Base-by-base conservation (phyloP, 371 early-diverging fungal species). In the Fennellomyces sp. region DNA sequence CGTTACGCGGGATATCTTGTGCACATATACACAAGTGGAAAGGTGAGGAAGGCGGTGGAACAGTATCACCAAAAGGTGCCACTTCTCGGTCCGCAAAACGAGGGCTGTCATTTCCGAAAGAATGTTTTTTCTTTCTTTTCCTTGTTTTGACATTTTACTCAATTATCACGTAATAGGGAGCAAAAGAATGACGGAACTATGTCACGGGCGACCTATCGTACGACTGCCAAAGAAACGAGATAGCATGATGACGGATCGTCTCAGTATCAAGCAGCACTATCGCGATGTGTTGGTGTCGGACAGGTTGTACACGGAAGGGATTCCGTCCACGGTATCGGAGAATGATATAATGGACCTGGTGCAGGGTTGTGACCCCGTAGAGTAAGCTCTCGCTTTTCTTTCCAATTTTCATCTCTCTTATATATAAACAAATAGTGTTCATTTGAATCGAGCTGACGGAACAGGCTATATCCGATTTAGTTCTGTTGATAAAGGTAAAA, bases 301-400 rank as follows among this genome's bases (percentile, higher is more conserved):
- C 19, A 56, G 27, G 28, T 51, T 67, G n/a, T 67, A 56, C 48
- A 49, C 73, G 42, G 68, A 73, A 38, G 48, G 56, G 15, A 49
- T 72, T 21, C 60, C 72, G 15, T 39, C 33, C 12, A 42, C 59
- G 17, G 60, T 73, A 38, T 62, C 63, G 39, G 69, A 76, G 48
- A 53, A 47, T 52, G 76, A 76, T 50, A 54, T 76, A 10, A 64
- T 60, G 68, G 69, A 69, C 11, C 57, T 73, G 23, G 49, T 76
- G 48, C 54, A 63, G 29, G 52, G 52, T 26, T 76, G 64, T 58
- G 58, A 62, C 33, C 71, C 76, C 19, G 50, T 63, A 45, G 70
- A 68, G 76, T 76, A 68, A 60, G 64, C 47, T n/a, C 26, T n/a
- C 29, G 11, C 26, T n/a, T 45, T 49, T 4, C 29, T 21, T 17